phyloP scores from a whole-genome alignment of 2,329 filamentous ascomycete species.

The Penicillium sclerotiorum region DNA sequence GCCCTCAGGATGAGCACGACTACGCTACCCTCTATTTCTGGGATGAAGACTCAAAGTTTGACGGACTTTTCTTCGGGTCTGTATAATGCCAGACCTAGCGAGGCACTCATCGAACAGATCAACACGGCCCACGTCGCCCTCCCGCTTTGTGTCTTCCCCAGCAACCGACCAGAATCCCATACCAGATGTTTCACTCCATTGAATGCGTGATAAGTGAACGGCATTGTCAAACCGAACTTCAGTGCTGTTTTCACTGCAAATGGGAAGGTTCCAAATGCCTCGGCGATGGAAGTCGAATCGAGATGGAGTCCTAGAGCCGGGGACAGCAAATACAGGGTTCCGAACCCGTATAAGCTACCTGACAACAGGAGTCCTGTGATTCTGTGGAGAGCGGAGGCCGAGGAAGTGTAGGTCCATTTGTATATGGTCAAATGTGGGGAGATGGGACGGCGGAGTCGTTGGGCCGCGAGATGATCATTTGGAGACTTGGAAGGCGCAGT shows the following conservation, averaged over 20 bases:
- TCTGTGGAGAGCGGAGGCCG: conserved; percentile 71
- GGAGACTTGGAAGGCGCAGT: not conserved
- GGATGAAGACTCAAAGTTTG: not conserved
- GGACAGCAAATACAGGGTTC: conserved; percentile 72
- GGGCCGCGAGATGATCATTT: conserved; percentile 60
- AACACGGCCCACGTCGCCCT: conserved; percentile 22
- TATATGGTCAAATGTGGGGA: conserved; percentile 83
- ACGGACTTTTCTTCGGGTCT: not conserved
- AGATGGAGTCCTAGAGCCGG: conserved; percentile 70
- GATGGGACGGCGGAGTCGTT: conserved; percentile 76
- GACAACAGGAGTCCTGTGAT: conserved; percentile 73
- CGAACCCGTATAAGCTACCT: conserved; percentile 74
- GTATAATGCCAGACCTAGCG: conserved; percentile 11
- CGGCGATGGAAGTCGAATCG: conserved; percentile 60
- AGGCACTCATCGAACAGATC: conserved; percentile 10
- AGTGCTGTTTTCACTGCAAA: conserved; percentile 55
- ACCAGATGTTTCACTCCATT: conserved; percentile 68
- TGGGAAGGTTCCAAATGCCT: conserved; percentile 62
- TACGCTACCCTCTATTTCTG: no score
- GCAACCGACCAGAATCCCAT: conserved; percentile 60
- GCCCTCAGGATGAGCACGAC: not conserved
- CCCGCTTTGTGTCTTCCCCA: conserved; percentile 13
- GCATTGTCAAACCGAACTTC: conserved; percentile 60
- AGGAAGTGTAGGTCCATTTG: conserved; percentile 77
- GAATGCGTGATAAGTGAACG: conserved; percentile 65